Conservation (phyloP, 169 alveolate genomes). For the Babesia gibsoni region DNA sequence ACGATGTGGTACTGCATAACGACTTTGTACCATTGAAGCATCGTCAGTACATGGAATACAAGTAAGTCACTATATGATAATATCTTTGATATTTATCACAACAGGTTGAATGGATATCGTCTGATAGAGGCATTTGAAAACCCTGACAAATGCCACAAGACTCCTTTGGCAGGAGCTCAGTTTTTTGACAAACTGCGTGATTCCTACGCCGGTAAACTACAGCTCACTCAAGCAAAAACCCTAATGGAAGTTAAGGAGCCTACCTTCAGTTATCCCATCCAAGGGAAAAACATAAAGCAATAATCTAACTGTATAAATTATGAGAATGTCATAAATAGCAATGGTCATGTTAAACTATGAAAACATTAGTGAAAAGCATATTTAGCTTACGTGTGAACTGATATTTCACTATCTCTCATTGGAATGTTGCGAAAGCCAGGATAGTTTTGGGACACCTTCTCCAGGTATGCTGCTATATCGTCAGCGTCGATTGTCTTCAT, state of each 20-base stretch:
- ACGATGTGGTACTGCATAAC: conserved; percentile 62
- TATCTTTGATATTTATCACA: neutral
- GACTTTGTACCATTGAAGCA: conserved; percentile 61
- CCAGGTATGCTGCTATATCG: neutral
- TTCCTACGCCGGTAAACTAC: conserved; percentile 38
- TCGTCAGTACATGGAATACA: conserved; percentile 61
- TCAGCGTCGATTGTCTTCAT: conserved; percentile 4
- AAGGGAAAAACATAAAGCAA: conserved; percentile 27
- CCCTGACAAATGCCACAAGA: conserved; percentile 59
- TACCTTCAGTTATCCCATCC: conserved; percentile 50
- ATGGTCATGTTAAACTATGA: too few relatives aligned
- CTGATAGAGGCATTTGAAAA: conserved; percentile 63
- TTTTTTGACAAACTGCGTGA: conserved; percentile 56
- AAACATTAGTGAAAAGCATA: neutral
- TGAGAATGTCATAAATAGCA: neutral
- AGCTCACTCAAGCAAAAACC: conserved; percentile 27
- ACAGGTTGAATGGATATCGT: conserved; percentile 54
- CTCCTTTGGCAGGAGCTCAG: conserved; percentile 40
- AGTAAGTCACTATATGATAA: conserved; percentile 6
- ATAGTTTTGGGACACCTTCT: neutral
- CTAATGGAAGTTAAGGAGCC: conserved; percentile 23
- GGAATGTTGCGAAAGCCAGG: neutral
- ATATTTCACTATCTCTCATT: neutral
- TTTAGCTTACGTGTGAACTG: conserved; percentile 1
- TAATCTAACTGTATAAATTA: neutral